phyloP scores from a whole-genome alignment of 257 asterid genomes.

The Ocimum tenuiflorum region DNA sequence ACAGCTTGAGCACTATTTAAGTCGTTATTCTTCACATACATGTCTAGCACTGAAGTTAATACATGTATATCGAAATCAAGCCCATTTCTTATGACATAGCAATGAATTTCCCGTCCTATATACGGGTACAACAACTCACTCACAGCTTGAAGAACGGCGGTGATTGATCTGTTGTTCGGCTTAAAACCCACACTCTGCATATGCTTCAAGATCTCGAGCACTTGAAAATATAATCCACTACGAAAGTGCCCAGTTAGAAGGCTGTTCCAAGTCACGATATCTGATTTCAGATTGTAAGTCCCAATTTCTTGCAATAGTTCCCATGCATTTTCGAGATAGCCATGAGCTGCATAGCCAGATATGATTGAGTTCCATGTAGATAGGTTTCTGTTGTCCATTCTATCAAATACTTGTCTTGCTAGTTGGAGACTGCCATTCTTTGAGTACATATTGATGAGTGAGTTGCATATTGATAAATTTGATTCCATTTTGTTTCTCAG shows the following conservation, averaged over 20 bases:
- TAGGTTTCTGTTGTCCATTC: slow-evolving; percentile 36
- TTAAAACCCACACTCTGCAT: slow-evolving; percentile 46
- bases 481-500: slow-evolving; percentile 38
- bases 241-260: slow-evolving; percentile 46
- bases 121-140: slow-evolving; percentile 31
- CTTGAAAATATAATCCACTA: slow-evolving; percentile 32
- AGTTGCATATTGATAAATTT: slow-evolving; percentile 34
- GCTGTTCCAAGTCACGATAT: slow-evolving; percentile 56
- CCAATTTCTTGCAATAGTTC: slow-evolving; percentile 38
- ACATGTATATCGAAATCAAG: slow-evolving; percentile 33
- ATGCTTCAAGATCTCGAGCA: slow-evolving; percentile 24
- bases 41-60: slow-evolving; percentile 46
- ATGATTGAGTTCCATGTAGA: slow-evolving; percentile 58
- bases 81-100: slow-evolving; percentile 40
- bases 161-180: slow-evolving; percentile 44
- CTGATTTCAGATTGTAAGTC: slow-evolving; percentile 35
- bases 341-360: slow-evolving; percentile 37
- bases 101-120: slow-evolving; percentile 39
- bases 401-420: slow-evolving; percentile 42
- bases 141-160: slow-evolving; percentile 47
- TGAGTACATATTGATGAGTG: slow-evolving; percentile 49
- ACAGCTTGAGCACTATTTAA: slow-evolving; percentile 34
- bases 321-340: slow-evolving; percentile 37
- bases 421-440: slow-evolving; percentile 26
- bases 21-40: slow-evolving; percentile 49